Evolutionary conservation across 306 rosid genomes (phyloP).

Genomic region (Cajanus cajan): DNA sequence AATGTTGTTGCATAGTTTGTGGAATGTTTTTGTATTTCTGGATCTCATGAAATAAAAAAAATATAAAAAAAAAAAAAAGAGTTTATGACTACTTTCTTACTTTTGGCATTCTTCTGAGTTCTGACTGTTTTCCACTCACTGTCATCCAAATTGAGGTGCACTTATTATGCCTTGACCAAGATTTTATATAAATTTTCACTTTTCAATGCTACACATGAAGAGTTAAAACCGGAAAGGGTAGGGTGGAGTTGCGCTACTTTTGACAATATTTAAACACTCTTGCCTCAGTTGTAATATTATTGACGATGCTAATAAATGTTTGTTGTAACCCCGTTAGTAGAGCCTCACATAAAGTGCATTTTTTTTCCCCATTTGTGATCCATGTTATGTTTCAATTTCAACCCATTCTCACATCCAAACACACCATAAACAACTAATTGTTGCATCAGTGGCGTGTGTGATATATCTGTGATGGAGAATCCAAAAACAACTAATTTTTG

Average conservation of each 20-base stretch:
- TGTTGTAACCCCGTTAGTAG: not conserved
- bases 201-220: not conserved
- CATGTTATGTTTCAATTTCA: no score
- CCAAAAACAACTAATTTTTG: no score
- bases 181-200: slow-evolving; percentile 6
- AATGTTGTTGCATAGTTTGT: slow-evolving; percentile 62
- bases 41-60: slow-evolving; percentile 51
- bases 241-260: not conserved
- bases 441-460: no score
- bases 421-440: no score
- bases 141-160: slow-evolving; percentile 1
- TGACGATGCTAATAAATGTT: not conserved
- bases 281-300: not conserved
- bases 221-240: not conserved
- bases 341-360: not conserved
- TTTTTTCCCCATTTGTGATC: not conserved
- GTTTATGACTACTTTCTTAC: not conserved
- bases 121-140: not conserved
- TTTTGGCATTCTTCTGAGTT: not conserved
- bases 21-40: slow-evolving; percentile 69
- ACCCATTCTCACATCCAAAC: no score
- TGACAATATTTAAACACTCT: not conserved
- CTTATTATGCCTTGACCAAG: not conserved
- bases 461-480: no score
- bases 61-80: not conserved